phyloP scores from a whole-genome alignment of 1,139 yeast species.

The Suhomyces chickasaworum region DNA sequence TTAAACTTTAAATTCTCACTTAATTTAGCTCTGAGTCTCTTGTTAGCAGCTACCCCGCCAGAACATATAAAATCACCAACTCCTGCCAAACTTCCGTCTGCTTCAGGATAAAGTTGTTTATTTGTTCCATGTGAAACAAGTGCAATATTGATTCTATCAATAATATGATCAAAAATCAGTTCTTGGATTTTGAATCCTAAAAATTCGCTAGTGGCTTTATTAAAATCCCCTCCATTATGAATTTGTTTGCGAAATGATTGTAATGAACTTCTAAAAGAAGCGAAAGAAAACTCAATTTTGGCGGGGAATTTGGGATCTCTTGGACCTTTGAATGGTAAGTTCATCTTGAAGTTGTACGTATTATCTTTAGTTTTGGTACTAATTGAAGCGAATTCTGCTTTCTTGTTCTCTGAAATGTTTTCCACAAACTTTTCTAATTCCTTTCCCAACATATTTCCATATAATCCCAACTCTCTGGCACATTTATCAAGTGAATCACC shows the following conservation, averaged over 20 bases:
- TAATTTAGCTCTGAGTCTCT: conserved; percentile 55
- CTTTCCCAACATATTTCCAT: conserved; percentile 83
- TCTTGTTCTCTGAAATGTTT: conserved; percentile 26
- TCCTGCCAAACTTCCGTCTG: conserved; percentile 40
- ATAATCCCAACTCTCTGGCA: conserved; percentile 78
- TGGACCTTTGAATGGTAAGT: conserved; percentile 39
- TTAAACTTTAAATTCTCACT: conserved; percentile 30
- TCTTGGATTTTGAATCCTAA: conserved; percentile 68
- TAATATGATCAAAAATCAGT: conserved; percentile 68
- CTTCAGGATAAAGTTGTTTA: conserved; percentile 14
- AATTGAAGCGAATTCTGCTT: conserved; percentile 23
- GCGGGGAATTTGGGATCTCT: conserved; percentile 34
- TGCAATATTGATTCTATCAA: conserved; percentile 61
- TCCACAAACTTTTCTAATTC: conserved; percentile 68
- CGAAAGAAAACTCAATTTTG: conserved; percentile 64
- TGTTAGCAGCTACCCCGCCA: conserved; percentile 92
- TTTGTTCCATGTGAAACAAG: conserved; percentile 37
- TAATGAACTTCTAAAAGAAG: conserved; percentile 69
- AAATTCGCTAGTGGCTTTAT: conserved; percentile 30
- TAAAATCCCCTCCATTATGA: conserved; percentile 16
- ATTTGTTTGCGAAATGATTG: conserved; percentile 30
- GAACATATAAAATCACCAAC: conserved; percentile 72
- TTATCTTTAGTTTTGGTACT: conserved; percentile 27
- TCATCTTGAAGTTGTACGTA: conserved; percentile 25
- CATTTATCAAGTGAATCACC: conserved; percentile 95